Base-by-base conservation (phyloP, 2,329 filamentous ascomycete species). In the Cladosporium phlei region DNA sequence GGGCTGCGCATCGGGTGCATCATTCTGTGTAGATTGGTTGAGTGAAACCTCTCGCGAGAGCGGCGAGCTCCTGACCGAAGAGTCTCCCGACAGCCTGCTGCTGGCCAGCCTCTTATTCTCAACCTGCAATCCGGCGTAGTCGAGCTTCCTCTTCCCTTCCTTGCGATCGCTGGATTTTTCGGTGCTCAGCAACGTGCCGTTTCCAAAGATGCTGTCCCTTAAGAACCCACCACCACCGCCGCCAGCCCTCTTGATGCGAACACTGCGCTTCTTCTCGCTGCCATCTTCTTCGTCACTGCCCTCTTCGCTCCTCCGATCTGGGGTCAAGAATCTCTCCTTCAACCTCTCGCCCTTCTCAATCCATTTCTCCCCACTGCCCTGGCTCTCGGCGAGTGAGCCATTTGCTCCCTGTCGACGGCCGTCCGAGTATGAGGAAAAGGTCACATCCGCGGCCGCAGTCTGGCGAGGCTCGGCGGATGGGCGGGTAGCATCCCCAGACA, bases 221-320 rank as follows among this genome's bases (percentile, higher is more conserved):
- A 64, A 40, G 40, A 72, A 73, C 25, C 69, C 20, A n/a, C 39
- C 39, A 19, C 39, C 39, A 29, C 42, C 40, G 14, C 17, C 16
- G 25, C 32, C 42, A 11, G 66, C 63, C 43, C 60, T 62, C 43
- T 61, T 58, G 4, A 55, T 49, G 17, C 60, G 35, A 14, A 32
- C 37, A 32, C 42, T 30, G 4, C 42, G 42, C 42, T 45, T 45
- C 32, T 28, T 35, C 12, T 37, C 42, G 30, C 42, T 35, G 27
- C 24, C 32, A 11, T 19, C 17, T 11, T 40, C 37, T 27, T 27
- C 37, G 20, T 16, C 24, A 9, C 44, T 39, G 21, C 35, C 29
- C 27, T 40, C 28, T 28, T 47, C 44, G n/a, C 44, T 40, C 28
- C 44, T 33, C 7, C 27, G 28, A 34, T 33, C 35, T 11, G 45